These are phyloP conservation scores for Teratosphaeria nubilosa DNA, from an alignment of 2,329 filamentous ascomycete species.

Conservation along the genomic window DNA sequence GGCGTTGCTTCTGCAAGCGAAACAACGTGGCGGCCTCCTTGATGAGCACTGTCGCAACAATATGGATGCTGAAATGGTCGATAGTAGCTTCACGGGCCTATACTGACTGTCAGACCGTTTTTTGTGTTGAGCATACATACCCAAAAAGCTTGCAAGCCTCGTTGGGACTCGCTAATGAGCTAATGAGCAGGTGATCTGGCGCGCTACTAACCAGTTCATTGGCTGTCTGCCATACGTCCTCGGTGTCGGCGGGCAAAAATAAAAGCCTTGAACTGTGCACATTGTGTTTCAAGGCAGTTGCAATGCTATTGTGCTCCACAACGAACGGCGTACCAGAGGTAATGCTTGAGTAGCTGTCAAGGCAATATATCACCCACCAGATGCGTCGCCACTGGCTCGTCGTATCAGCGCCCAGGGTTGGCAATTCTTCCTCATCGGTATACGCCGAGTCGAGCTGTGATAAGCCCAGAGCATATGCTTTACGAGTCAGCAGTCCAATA, in stretches of 20 bases:
- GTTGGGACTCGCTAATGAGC: background rate
- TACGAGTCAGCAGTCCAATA: background rate
- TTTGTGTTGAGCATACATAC: too few species aligned
- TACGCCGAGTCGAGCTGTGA: background rate
- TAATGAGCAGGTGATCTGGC: too few species aligned
- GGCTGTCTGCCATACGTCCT: background rate
- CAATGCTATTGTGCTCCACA: background rate
- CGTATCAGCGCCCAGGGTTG: background rate
- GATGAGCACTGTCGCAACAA: background rate
- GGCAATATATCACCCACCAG: background rate
- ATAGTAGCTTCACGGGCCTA: background rate
- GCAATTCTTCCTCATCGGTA: background rate
- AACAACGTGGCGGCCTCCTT: background rate
- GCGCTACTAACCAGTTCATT: background rate
- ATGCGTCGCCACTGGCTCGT: background rate
- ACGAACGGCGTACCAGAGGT: background rate
- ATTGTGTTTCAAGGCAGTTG: background rate
- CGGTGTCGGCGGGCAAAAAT: background rate
- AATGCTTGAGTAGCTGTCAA: background rate
- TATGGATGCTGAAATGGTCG: background rate
- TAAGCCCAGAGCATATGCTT: background rate
- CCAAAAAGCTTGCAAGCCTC: background rate
- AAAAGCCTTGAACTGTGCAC: background rate
- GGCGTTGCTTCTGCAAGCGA: background rate
- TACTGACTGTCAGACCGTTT: background rate